Conservation (phyloP, 1,284 basidiomycete species). For the Dichomitus squalens region DNA sequence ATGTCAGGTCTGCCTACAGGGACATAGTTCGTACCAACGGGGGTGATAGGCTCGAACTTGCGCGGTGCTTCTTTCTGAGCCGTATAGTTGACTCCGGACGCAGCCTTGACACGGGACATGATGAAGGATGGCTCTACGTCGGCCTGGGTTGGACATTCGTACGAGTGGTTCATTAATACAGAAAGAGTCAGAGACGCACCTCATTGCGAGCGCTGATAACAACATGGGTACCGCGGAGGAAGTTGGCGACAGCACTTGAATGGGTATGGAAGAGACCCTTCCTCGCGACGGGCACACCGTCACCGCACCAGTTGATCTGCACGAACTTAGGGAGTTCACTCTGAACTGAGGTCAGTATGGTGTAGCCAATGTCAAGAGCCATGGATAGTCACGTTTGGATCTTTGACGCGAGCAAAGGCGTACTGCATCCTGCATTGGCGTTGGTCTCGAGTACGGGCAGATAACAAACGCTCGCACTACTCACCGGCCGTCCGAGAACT, state of each 20-base stretch:
- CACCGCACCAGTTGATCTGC: conserved; percentile 92
- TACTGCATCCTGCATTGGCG: conserved; percentile 79
- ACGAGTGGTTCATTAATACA: background rate
- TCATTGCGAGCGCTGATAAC: conserved; percentile 92
- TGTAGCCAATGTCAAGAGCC: background rate
- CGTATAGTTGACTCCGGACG: conserved; percentile 92
- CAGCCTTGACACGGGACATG: conserved; percentile 87
- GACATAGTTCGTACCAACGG: conserved; percentile 72
- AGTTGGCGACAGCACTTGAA: conserved; percentile 80
- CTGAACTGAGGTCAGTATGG: conserved; percentile 39
- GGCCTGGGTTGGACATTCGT: conserved; percentile 44
- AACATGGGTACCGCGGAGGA: conserved; percentile 86
- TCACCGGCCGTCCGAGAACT: conserved; percentile 91
- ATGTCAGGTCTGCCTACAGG: conserved; percentile 76
- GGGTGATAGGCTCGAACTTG: conserved; percentile 69
- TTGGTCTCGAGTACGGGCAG: conserved; percentile 1
- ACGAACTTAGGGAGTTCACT: conserved; percentile 92
- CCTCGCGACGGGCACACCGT: conserved; percentile 90
- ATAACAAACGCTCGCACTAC: conserved; percentile 24
- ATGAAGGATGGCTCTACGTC: conserved; percentile 83
- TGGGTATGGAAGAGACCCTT: conserved; percentile 95
- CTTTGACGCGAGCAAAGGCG: conserved; percentile 87
- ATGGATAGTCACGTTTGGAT: conserved; percentile 70
- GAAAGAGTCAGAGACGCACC: conserved; percentile 44
- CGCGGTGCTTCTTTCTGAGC: conserved; percentile 68